Base-by-base conservation (phyloP, 768 basidiomycete genomes). In the Coprinellus aureogranulatus region DNA sequence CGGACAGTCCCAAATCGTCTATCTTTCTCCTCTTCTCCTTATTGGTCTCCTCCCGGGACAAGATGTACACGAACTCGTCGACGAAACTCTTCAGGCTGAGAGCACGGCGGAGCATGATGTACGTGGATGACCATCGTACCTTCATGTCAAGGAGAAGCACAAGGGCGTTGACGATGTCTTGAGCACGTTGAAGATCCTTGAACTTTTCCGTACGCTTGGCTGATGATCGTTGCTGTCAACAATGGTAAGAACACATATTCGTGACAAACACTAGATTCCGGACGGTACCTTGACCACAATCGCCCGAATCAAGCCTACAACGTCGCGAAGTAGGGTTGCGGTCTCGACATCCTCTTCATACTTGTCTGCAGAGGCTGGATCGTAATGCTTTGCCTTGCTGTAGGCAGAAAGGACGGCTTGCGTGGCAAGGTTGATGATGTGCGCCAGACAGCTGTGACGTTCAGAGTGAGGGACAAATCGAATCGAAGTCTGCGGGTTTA, bases 361-460 rank as follows among this genome's bases (percentile, higher is more conserved):
- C 11, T 22, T 55, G 2, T 39, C 58, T 34, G 47, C 25, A 11
- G 63, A 55, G 1, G 62, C 26, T 51, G 69, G 52, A 18, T 25
- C 57, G 25, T 25, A 70, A 58, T 67, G 63, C 23, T 62, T 61
- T 5, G 64, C 34, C 52, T 61, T 67, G 50, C 67, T 70, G 45
- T 70, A 62, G 1, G 26, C 22, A 4, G 22, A 14, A 0, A 74
- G 55, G 10, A 72, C 37, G 1, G 67, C 68, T 49, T 72, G 71
- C 2, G 68, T 75, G 1, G 67, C 67, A n/a, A 75, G 64, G 56
- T 75, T 73, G 51, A 74, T 63, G 12, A 72, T 54, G 18, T 54
- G 53, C 2, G 53, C 53, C 1, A 54, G 53, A 26, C 53, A 52
- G 31, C 50, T 28, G 25, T 34, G 8, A 34, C 14, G 34, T 6